Evolutionary conservation across 2,329 filamentous ascomycete genomes (phyloP), one percentile per base, ranked within the genome.

Genomic region (Cladorrhinum sp.): DNA sequence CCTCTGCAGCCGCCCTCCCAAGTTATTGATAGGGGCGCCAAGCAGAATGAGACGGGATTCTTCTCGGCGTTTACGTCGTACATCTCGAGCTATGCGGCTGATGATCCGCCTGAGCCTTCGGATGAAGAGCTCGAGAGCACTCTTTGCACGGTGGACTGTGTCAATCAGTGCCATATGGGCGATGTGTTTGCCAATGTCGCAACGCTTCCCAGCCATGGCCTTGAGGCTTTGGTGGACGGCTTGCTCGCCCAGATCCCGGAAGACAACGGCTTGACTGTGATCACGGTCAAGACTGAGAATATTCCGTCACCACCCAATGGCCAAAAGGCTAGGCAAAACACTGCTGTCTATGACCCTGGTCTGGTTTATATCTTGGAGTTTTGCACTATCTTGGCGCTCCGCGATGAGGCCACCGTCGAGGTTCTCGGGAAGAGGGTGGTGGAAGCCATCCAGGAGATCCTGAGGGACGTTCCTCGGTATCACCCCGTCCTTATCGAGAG

Each of bases 111-210:
- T 0, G 95, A 99, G 76, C 95, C 95, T 2, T 98, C 95, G 1
- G 92, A 98, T 66, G 94, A 98, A 72, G 95, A 99, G 73, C 82
- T 99, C 28, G 95, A 99, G 70, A 96, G 95, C 72, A 98, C 95
- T 0, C 80, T 99, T 9, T 95, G 91, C 72, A 94, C 95, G 0
- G 90, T 97, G 2, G 95, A 98, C 73, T 99, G 94, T 70, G 87
- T 99, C 48, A 94, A 91, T 67, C 89, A 92, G 50, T 99, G 95
- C 73, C 87, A 89, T 59, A 89, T 98, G 71, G 86, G 88, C 61
- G 86, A 90, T 64, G 86, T 98, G 2, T 87, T 98, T 67, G 82
- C 85, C 12, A 96, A 96, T 70, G 88, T 98, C 65, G 83, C 85
- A 8, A 72, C 74, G 51, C 73, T 83, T 5, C 70, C 76, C 4